These are phyloP conservation scores for Candida glucosophila DNA, from an alignment of 1,139 yeast genomes.

Conservation along the genomic window DNA sequence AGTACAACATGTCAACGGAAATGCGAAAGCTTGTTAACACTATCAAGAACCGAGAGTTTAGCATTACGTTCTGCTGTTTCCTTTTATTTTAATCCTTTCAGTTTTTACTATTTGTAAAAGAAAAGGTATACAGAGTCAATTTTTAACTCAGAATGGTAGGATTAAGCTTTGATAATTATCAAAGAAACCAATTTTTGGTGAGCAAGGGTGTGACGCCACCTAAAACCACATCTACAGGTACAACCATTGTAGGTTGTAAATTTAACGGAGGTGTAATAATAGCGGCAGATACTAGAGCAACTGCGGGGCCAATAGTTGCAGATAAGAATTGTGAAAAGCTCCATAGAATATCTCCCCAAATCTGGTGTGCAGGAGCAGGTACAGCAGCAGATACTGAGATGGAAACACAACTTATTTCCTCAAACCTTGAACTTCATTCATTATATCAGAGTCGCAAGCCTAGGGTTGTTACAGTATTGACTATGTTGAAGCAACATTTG, in stretches of 20 bases:
- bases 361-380: slow-evolving; percentile 99
- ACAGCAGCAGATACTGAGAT: slow-evolving; percentile 99
- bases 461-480: slow-evolving; percentile 87
- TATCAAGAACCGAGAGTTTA: no score
- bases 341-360: slow-evolving; percentile 83
- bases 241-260: slow-evolving; percentile 94
- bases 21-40: no score
- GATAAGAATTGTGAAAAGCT: slow-evolving; percentile 96
- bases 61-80: no score
- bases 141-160: slow-evolving; percentile 79
- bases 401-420: slow-evolving; percentile 88
- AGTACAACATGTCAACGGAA: no score
- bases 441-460: slow-evolving; percentile 79
- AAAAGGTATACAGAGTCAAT: no score
- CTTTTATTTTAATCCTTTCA: no score
- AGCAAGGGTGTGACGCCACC: slow-evolving; percentile 72
- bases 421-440: slow-evolving; percentile 84
- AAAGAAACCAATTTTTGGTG: slow-evolving; percentile 70
- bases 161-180: slow-evolving; percentile 84
- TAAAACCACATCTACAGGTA: slow-evolving; percentile 92
- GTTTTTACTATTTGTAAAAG: no score
- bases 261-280: slow-evolving; percentile 90
- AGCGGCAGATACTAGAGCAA: slow-evolving; percentile 98
- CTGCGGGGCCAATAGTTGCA: slow-evolving; percentile 92
- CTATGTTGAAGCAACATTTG: slow-evolving; percentile 88